Evolutionary conservation across 2,329 filamentous ascomycete genomes (phyloP).

Genomic region (Akanthomyces lecanii): DNA sequence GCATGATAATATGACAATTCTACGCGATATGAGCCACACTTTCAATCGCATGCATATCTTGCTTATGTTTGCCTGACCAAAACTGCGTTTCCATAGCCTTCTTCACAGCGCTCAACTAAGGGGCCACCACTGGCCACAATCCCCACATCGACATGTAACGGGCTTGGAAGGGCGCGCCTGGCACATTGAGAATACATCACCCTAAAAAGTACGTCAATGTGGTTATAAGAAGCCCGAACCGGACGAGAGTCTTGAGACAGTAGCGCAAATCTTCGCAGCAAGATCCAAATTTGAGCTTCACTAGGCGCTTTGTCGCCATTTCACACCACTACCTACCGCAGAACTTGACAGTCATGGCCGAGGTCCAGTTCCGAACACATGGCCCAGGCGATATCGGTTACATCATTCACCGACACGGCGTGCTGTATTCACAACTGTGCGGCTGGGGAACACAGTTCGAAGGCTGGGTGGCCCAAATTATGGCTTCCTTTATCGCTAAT

Average conservation of each 20-base stretch:
- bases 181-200: background rate
- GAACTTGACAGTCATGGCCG: background rate
- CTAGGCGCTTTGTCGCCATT: no score
- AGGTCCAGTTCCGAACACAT: slow-evolving; percentile 15
- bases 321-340: background rate
- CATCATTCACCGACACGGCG: slow-evolving; percentile 25
- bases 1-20: background rate
- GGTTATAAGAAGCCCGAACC: background rate
- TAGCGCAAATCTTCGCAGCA: no score
- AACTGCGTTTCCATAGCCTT: background rate
- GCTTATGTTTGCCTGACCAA: background rate
- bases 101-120: background rate
- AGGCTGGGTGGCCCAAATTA: slow-evolving; percentile 22
- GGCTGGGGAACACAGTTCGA: slow-evolving; percentile 23
- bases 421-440: slow-evolving; percentile 22
- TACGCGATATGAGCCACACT: background rate
- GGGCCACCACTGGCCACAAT: background rate
- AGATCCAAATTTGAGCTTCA: no score
- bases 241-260: no score
- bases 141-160: background rate
- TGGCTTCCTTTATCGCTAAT: slow-evolving; percentile 25
- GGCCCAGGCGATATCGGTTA: slow-evolving; percentile 24
- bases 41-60: background rate
- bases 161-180: background rate
- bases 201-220: background rate